Conservation (phyloP, 257 asterid species). For the Pogostemon cablin region DNA sequence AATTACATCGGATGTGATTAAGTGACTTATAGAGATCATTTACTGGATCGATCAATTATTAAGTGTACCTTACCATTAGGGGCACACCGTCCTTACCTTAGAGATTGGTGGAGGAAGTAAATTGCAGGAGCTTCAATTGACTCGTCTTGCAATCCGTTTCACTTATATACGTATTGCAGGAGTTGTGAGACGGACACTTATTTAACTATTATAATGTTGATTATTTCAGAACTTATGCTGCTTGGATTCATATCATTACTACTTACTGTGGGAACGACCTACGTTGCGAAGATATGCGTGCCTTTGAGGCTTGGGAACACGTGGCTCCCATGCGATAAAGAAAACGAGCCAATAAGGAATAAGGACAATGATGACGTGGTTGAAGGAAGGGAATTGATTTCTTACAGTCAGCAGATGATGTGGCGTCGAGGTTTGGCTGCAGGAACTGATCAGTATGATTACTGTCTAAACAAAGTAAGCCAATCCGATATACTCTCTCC, state of each 20-base stretch:
- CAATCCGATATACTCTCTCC: too few species aligned
- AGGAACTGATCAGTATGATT: constrained; percentile 35
- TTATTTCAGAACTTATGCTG: constrained; percentile 58
- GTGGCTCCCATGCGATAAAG: constrained; percentile 62
- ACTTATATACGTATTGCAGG: too few species aligned
- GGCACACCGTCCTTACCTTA: too few species aligned
- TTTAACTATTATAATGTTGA: not conserved
- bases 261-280: constrained; percentile 54
- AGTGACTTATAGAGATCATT: too few species aligned
- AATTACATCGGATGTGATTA: too few species aligned
- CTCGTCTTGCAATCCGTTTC: too few species aligned
- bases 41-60: too few species aligned
- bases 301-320: constrained; percentile 47
- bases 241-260: constrained; percentile 72
- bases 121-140: too few species aligned
- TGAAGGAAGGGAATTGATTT: constrained; percentile 39
- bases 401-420: constrained; percentile 37
- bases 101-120: too few species aligned
- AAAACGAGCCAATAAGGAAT: not conserved
- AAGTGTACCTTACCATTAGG: too few species aligned
- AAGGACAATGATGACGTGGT: constrained; percentile 30
- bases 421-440: constrained; percentile 50
- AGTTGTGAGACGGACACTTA: not conserved
- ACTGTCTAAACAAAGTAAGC: constrained; percentile 35
- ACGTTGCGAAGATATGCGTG: constrained; percentile 56